phyloP scores from a whole-genome alignment of 2,329 filamentous ascomycete species.

The Pseudopithomyces maydicus region DNA sequence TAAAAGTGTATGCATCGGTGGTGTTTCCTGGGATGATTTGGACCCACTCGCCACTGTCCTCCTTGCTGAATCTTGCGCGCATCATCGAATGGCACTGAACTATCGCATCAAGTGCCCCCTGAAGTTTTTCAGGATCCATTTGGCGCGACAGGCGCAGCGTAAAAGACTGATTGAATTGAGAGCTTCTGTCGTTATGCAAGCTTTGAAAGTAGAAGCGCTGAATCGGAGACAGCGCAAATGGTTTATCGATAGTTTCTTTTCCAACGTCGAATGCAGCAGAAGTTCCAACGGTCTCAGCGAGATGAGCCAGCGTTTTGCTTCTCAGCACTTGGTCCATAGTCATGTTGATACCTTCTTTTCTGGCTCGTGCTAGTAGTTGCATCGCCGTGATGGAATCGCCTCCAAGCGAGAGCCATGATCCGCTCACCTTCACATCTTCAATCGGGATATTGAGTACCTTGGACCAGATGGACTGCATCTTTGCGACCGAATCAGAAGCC shows the following conservation, averaged over 20 bases:
- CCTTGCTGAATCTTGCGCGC: slow-evolving; percentile 33
- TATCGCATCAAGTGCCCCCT: slow-evolving; percentile 30
- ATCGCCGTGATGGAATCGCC: slow-evolving; percentile 42
- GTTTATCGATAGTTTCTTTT: slow-evolving; percentile 29
- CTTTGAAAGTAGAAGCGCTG: slow-evolving; percentile 52
- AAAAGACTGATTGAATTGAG: slow-evolving; percentile 54
- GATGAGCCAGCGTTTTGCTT: slow-evolving; percentile 36
- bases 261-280: slow-evolving; percentile 9
- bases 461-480: slow-evolving; percentile 47
- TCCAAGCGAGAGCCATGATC: slow-evolving; percentile 39
- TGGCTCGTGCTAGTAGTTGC: slow-evolving; percentile 37
- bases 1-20: slow-evolving; percentile 25
- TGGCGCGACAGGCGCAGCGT: slow-evolving; percentile 42
- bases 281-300: slow-evolving; percentile 26
- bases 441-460: slow-evolving; percentile 47
- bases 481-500: slow-evolving; percentile 15
- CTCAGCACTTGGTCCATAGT: slow-evolving; percentile 39
- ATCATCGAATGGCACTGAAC: slow-evolving; percentile 41
- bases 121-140: slow-evolving; percentile 23
- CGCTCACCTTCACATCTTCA: slow-evolving; percentile 28
- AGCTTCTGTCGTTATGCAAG: slow-evolving; percentile 33
- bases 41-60: slow-evolving; percentile 21
- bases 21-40: slow-evolving; percentile 22
- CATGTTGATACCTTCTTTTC: slow-evolving; percentile 37
- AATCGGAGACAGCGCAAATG: slow-evolving; percentile 52